Evolutionary conservation across 2,329 filamentous ascomycete genomes (phyloP), one percentile per base, ranked within the genome.

Genomic region (Phialemonium atrogriseum): DNA sequence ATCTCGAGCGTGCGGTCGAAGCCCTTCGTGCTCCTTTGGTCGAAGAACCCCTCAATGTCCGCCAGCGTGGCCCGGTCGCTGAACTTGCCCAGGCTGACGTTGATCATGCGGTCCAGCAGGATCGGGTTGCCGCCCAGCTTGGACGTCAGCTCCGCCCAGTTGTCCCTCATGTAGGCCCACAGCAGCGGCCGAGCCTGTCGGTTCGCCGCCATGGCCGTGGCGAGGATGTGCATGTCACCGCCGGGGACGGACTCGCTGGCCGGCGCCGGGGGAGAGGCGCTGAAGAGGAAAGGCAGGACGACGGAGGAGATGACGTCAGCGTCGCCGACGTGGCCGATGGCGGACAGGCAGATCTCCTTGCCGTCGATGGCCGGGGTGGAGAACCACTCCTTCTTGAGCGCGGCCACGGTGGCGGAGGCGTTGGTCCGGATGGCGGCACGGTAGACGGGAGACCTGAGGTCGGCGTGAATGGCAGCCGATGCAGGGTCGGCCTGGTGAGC

Each of bases 1-100:
- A 93, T 85, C 43, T 81, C 80, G 31, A 98, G 61, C 4, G 85
- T 88, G 34, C 91, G 79, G 54, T 93, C 84, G 57, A 88, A 96
- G 29, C 79, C 83, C 48, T 77, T 77, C 12, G 83, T 89, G 50
- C 96, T 84, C 66, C 89, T 94, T 48, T 73, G 72, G 46, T 73
- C 69, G 66, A 96, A 98, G 68, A 98, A 98, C 3, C 61, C 55
- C 30, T 79, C 69, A 47, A 98, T 91, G 33, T 95, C 86, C 42
- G 77, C 68, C 40, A 85, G 72, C 11, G 76, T 69, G 40, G 72
- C 70, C 10, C 66, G 60, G 46, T 86, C 79, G 4, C 84, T 75
- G 54, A 93, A 96, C 51, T 84, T 83, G 48, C 75, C 76, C 44
- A 98, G 63, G 26, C 78, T 78, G 44, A 83, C 67, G 45, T 84